phyloP scores from a whole-genome alignment of 495 filamentous ascomycete species.

The Aspergillus cristatus region DNA sequence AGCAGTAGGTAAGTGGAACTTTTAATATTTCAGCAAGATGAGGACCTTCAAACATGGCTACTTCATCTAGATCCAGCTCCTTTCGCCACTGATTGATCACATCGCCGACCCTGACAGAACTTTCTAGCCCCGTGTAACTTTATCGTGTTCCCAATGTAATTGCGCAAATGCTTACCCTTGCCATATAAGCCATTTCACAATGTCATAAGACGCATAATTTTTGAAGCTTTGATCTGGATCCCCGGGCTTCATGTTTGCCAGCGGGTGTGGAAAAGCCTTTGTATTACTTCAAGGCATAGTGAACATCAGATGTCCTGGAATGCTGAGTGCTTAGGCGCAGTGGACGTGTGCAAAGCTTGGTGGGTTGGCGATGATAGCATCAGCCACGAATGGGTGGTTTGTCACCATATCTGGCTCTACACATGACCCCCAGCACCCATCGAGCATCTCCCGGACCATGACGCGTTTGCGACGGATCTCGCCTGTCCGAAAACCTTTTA shows the following conservation, averaged over 20 bases:
- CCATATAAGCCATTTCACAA: slow-evolving; percentile 60
- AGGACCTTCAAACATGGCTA: slow-evolving; percentile 29
- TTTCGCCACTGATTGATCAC: slow-evolving; percentile 48
- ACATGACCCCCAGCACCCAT: slow-evolving; percentile 57
- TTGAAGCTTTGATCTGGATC: slow-evolving; percentile 34
- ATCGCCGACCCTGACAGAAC: slow-evolving; percentile 48
- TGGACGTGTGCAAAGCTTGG: slow-evolving; percentile 59
- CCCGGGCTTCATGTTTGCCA: slow-evolving; percentile 43
- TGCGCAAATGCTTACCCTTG: slow-evolving; percentile 49
- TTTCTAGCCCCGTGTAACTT: too few relatives aligned
- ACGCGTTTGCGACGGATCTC: slow-evolving; percentile 34
- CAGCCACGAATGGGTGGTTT: slow-evolving; percentile 51
- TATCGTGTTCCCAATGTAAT: too few relatives aligned
- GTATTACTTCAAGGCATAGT: slow-evolving; percentile 55
- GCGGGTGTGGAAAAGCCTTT: slow-evolving; percentile 46
- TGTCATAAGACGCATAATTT: slow-evolving; percentile 50
- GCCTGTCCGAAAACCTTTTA: slow-evolving; percentile 34
- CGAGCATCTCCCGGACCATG: slow-evolving; percentile 48
- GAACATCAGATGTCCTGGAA: slow-evolving; percentile 59
- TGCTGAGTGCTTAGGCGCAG: slow-evolving; percentile 49
- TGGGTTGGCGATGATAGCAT: slow-evolving; percentile 61
- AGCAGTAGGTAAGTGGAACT: slow-evolving; percentile 56
- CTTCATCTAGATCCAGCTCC: slow-evolving; percentile 43
- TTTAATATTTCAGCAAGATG: slow-evolving; percentile 31
- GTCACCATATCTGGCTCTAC: slow-evolving; percentile 44